Conservation (phyloP, 1,284 basidiomycete genomes). For the Boletus hoseneyae region DNA sequence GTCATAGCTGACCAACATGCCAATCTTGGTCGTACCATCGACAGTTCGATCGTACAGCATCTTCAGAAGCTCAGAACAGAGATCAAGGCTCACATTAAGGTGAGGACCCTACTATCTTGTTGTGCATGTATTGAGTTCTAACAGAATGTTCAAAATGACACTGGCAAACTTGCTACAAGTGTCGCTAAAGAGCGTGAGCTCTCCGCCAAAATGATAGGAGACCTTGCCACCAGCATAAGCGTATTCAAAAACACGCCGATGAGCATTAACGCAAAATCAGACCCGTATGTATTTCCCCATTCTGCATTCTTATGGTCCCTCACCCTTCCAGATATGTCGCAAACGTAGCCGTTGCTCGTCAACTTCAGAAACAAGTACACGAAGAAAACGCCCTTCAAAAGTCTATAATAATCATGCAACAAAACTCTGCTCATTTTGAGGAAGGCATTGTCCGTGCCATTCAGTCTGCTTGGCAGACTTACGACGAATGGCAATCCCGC, state of each 20-base stretch:
- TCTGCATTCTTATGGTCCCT: neutral
- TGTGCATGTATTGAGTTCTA: neutral
- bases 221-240: conserved; percentile 85
- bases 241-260: conserved; percentile 96
- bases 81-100: conserved; percentile 97
- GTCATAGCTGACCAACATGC: conserved; percentile 95
- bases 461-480: conserved; percentile 96
- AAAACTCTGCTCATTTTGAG: conserved; percentile 97
- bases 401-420: conserved; percentile 98
- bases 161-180: conserved; percentile 89
- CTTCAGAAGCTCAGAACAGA: conserved; percentile 91
- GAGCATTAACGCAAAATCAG: conserved; percentile 76
- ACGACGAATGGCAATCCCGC: conserved; percentile 94
- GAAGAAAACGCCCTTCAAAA: conserved; percentile 99
- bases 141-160: conserved; percentile 97
- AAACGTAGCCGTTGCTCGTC: conserved; percentile 81
- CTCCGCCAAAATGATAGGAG: conserved; percentile 84
- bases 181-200: conserved; percentile 95
- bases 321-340: conserved; percentile 48
- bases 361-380: conserved; percentile 92
- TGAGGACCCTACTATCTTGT: conserved; percentile 32
- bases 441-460: conserved; percentile 94
- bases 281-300: conserved; percentile 65
- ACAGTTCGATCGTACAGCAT: conserved; percentile 97
- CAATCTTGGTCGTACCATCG: conserved; percentile 93